Base-by-base conservation (phyloP, 805 yeast genomes). In the Suhomyces emberorum region DNA sequence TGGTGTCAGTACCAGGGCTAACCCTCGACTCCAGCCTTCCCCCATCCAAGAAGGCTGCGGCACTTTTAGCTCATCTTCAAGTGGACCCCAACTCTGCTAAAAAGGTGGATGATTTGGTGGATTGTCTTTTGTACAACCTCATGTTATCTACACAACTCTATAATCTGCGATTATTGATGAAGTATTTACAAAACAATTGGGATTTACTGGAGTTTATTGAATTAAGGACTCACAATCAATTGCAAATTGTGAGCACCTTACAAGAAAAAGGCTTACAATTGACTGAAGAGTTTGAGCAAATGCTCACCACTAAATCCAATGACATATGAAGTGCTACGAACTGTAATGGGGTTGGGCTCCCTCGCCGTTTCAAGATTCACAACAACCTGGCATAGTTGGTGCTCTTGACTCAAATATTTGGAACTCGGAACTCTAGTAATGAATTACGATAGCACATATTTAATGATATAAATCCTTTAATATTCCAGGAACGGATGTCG, bases 41-140 rank as follows among this genome's bases (percentile, higher is more conserved):
- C 1, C 16, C 15, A 9, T 12, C 30, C 2, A 34, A 31, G 16
- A 31, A 34, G 15, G 14, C 18, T 11, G 18, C 18, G 15, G 26
- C 21, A 7, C 19, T 34, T 8, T 22, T 34, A 9, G 8, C 19
- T 3, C 16, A 27, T 15, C 24, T 34, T 8, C 18, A 27, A 2
- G 15, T 34, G n/a, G 34, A 32, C 6, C 32, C 37, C 15, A 21
- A 26, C 11, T 18, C 37, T n/a, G 18, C 29, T 2, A 34, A 34
- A 5, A 81, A 81, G 51, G 73, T 74, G 28, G 89, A 82, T 51
- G 89, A 82, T 52, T 58, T 81, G 37, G 74, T 79, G 7, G 89
- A 82, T 52, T 68, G 82, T 1, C 58, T 81, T n/a, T 57, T 81
- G 11, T 86, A 82, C 52, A 83, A 77, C 1, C 41, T 79, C 2